Conservation (phyloP, 306 rosid species). For the Sicyos baderoa region DNA sequence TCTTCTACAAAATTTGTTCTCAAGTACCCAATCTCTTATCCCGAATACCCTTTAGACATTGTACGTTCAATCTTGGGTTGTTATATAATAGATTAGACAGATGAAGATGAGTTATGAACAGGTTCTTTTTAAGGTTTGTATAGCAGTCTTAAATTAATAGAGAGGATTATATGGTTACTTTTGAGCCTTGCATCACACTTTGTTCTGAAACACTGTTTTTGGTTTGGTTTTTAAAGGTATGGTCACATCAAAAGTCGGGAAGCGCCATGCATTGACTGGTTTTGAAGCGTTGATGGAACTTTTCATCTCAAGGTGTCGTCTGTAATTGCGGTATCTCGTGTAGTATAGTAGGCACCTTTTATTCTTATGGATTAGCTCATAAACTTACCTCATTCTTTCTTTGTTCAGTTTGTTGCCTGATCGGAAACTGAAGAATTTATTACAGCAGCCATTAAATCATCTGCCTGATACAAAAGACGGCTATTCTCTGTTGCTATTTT, state of each 20-base stretch:
- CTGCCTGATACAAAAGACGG: constrained; percentile 87
- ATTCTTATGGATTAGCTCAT: constrained; percentile 6
- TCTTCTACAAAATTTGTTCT: no score
- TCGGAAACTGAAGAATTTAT: constrained; percentile 71
- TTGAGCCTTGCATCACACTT: background rate
- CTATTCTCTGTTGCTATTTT: constrained; percentile 72
- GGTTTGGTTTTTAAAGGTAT: constrained; percentile 46
- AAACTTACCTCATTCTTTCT: constrained; percentile 15
- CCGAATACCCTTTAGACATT: no score
- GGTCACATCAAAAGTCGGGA: constrained; percentile 96
- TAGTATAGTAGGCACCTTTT: background rate
- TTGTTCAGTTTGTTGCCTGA: constrained; percentile 71
- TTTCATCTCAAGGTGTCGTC: constrained; percentile 62
- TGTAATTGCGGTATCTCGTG: background rate
- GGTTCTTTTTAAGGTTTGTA: background rate
- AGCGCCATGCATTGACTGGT: constrained; percentile 86
- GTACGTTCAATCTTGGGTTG: background rate
- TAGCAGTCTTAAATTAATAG: background rate
- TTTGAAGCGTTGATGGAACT: constrained; percentile 84
- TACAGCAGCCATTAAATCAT: constrained; percentile 55
- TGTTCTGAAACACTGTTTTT: constrained; percentile 11
- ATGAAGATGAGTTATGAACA: background rate
- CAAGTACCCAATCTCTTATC: no score
- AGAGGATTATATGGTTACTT: background rate
- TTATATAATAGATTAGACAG: background rate